phyloP scores from a whole-genome alignment of 352 stramenopile genomes.

The Blastocystis sp. region DNA sequence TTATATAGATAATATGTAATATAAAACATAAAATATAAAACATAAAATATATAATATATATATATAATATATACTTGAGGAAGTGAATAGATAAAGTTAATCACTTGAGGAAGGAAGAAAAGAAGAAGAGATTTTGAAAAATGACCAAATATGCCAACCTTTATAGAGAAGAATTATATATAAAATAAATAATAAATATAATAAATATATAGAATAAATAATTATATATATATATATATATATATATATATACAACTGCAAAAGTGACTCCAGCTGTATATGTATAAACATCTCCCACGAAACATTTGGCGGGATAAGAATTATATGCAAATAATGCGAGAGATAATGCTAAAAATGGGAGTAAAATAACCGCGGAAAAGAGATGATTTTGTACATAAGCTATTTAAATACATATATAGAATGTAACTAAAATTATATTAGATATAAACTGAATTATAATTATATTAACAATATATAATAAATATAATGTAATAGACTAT shows the following conservation, averaged over 20 bases:
- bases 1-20: too few species aligned
- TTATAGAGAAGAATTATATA: neutral
- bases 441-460: too few species aligned
- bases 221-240: slow-evolving; percentile 47
- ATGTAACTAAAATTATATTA: too few species aligned
- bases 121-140: slow-evolving; percentile 93
- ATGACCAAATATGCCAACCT: slow-evolving; percentile 69
- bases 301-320: slow-evolving; percentile 83
- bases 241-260: slow-evolving; percentile 72
- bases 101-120: slow-evolving; percentile 87
- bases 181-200: slow-evolving; percentile 21
- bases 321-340: slow-evolving; percentile 81
- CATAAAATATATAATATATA: too few species aligned
- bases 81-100: slow-evolving; percentile 93
- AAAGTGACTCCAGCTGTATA: slow-evolving; percentile 98
- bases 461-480: too few species aligned
- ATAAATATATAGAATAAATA: too few species aligned
- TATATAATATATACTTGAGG: slow-evolving; percentile 93
- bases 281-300: slow-evolving; percentile 96
- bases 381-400: slow-evolving; percentile 56
- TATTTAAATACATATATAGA: slow-evolving; percentile 8
- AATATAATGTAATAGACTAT: neutral
- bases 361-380: slow-evolving; percentile 81
- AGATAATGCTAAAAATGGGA: slow-evolving; percentile 70
- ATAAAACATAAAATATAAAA: too few species aligned